Evolutionary conservation across 2,329 filamentous ascomycete genomes (phyloP), one percentile per base, ranked within the genome.

Genomic region (Fusarium sp.): DNA sequence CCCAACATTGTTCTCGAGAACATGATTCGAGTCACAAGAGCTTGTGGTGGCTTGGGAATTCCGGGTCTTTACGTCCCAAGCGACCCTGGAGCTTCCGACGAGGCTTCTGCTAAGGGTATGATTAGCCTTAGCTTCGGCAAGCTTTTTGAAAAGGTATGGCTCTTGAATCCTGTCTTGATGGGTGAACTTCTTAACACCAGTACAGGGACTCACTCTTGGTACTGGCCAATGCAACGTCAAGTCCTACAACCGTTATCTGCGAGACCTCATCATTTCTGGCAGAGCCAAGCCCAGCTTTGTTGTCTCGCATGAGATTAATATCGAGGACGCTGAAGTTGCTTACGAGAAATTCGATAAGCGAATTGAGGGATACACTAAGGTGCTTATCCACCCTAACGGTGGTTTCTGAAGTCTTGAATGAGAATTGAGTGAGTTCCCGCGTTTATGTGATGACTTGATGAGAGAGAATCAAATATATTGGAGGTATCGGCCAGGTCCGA

Each of bases 211-310:
- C 7, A 82, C 83, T 3, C 78, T 91, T 4, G 84, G 85, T 11
- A 88, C 86, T 5, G 87, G 88, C 1, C 87, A 90, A 72, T 90
- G 88, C 77, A 91, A 91, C 64, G 88, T 91, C 67, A 91, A 90
- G 76, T 80, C 84, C 1, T 91, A 91, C 76, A 91, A 91, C 73
- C 81, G 88, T 23, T 89, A 90, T 70, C 77, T 91, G 37, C 82
- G 88, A 14, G 88, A 91, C 63, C 79, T 91, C 70, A 91, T 91
- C 69, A 86, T 90, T 41, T 78, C 85, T 1, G 88, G 88, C 4
- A 85, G 84, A 59, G 89, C 88, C 1, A 90, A 88, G 75, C 89
- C 89, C 6, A 88, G 84, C 56, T 91, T 91, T 67, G 87, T 91
- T 2, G 87, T 91, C 9, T 88, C 85, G 3, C 88, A 91, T 65